Base-by-base conservation (phyloP, 2,329 filamentous ascomycete species). In the Fusarium continuum region DNA sequence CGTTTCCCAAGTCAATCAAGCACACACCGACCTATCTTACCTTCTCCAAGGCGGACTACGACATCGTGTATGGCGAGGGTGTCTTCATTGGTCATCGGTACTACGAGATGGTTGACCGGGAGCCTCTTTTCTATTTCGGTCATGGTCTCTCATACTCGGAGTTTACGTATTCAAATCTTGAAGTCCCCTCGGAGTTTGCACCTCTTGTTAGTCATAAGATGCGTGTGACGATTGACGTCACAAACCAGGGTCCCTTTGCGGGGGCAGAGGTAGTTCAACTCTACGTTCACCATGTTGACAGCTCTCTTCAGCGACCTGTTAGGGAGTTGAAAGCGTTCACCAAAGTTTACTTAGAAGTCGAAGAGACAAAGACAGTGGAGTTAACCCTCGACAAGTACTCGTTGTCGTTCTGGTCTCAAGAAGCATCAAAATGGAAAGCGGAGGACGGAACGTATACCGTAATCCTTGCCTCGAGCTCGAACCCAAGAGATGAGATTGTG, bases 81-180 rank as follows among this genome's bases (percentile, higher is more conserved):
- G 80, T 92, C 29, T 91, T 89, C 70, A 82, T 92, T 13, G 90
- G 90, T 0, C 92, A 92, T 74, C 80, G 88, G 16, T 90, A 85
- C 75, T 92, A 91, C 69, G 89, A 92, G 32, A 48, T 61, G 64
- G 36, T 65, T 22, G 50, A 67, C 8, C 43, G 79, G 83, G 43
- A 67, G 2, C 82, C 86, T 0, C 79, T 87, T 0, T 91, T 91
- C 74, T 81, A 86, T 35, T 91, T 91, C 67, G 89, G 89, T 1
- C 87, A 90, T 69, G 89, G 89, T 2, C 79, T 91, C 2, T 89
- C 87, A 0, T 92, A 91, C 73, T 90, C 89, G 0, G 83, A 77
- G 0, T 91, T 91, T 70, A 78, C 81, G 35, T 88, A 90, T 67
- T 50, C 61, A 1, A 57, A 45, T 2, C 48, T 67, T 5, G 7